Percentiles rank a stretch among this genome's conserved stretches.
Conservation (phyloP, 2,329 filamentous ascomycete species). For the Pochonia chlamydosporia region DNA sequence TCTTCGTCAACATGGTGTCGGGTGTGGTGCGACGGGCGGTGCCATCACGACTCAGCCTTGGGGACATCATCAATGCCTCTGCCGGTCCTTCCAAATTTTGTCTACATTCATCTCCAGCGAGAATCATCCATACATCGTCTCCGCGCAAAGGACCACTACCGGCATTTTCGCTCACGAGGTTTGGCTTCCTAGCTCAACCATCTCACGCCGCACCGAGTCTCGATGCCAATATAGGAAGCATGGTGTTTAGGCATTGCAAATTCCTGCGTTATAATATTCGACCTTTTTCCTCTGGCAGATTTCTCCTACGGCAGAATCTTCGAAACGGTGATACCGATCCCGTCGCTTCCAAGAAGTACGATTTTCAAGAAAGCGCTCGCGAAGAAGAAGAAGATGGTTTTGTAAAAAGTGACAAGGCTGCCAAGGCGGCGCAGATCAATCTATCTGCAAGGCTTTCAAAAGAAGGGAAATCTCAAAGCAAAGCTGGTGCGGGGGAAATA, state of each 20-base stretch:
- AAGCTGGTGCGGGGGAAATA: slow-evolving; percentile 67
- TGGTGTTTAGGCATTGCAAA: neutral
- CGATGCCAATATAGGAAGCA: neutral
- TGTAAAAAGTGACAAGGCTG: slow-evolving; percentile 73
- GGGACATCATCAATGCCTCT: slow-evolving; percentile 19
- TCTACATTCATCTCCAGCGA: slow-evolving; percentile 11
- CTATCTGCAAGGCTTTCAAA: slow-evolving; percentile 82
- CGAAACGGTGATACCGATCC: slow-evolving; percentile 24
- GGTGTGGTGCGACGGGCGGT: slow-evolving; percentile 43
- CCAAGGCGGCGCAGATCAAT: slow-evolving; percentile 83
- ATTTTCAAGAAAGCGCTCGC: slow-evolving; percentile 23
- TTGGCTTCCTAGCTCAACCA: neutral
- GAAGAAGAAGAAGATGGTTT: slow-evolving; percentile 36
- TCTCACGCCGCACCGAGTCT: neutral
- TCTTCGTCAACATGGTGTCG: slow-evolving; percentile 39
- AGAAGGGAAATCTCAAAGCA: slow-evolving; percentile 57
- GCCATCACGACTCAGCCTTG: slow-evolving; percentile 37
- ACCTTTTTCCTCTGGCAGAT: slow-evolving; percentile 22
- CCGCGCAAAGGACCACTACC: neutral
- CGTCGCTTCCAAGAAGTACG: slow-evolving; percentile 28
- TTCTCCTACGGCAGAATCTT: slow-evolving; percentile 16
- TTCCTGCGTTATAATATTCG: slow-evolving; percentile 12
- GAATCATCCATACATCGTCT: neutral
- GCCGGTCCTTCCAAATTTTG: slow-evolving; percentile 12
- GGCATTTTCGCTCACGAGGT: neutral